A percentile compares a stretch with the other conserved stretches of the same genome.
phyloP scores from a whole-genome alignment of 139 green algal species.

The Chlamydomonas sphaeroides region DNA sequence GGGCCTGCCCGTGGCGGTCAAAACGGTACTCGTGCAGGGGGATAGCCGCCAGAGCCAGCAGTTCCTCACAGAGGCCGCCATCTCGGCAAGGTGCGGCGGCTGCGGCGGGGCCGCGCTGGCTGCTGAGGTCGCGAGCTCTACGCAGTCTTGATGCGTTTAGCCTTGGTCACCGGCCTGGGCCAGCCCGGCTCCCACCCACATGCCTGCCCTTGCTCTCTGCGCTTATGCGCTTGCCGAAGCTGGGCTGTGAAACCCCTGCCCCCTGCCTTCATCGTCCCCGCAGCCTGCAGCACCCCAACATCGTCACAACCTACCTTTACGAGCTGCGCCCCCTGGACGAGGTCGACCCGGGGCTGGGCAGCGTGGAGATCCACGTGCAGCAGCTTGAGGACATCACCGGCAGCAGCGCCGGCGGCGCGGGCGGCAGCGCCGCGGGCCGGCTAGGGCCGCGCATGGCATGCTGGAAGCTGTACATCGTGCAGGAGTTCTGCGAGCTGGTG shows the following conservation, averaged over 20 bases:
- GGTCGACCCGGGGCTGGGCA: background rate
- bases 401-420: background rate
- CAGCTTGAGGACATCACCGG: background rate
- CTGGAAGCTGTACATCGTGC: constrained; percentile 43
- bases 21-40: constrained; percentile 32
- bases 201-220: no score
- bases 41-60: constrained; percentile 17
- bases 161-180: no score
- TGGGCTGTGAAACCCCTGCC: no score
- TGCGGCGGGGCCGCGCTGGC: background rate
- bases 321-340: constrained; percentile 38
- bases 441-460: constrained; percentile 8
- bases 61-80: constrained; percentile 33
- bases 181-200: no score
- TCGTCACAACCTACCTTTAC: constrained; percentile 42
- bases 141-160: no score
- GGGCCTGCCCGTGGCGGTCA: constrained; percentile 32
- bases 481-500: constrained; percentile 40
- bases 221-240: no score
- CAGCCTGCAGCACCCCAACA: constrained; percentile 35
- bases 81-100: constrained; percentile 28
- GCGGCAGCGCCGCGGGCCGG: background rate
- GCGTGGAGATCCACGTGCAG: background rate
- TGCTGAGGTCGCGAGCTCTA: no score
- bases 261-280: no score